These are phyloP conservation scores for Kwoniella europaea DNA, from an alignment of 768 basidiomycete species.

Conservation along the genomic window DNA sequence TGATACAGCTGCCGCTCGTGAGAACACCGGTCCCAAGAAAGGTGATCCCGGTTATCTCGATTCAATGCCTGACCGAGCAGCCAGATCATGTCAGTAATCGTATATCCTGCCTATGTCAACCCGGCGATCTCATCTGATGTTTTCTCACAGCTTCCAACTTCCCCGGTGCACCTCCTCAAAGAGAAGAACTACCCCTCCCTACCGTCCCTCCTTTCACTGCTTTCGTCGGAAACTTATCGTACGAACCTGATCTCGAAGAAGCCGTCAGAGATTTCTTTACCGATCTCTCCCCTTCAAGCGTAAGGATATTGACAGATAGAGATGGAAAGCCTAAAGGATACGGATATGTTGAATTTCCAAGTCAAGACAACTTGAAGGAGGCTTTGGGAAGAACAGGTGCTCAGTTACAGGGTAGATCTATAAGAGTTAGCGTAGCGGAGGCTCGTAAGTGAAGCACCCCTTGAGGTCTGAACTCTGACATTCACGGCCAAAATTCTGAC, in stretches of 20 bases:
- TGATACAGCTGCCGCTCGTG: conserved; percentile 45
- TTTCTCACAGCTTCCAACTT: conserved; percentile 25
- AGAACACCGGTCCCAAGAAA: conserved; percentile 48
- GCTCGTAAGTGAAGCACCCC: conserved; percentile 71
- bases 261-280: conserved; percentile 75
- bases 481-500: background rate
- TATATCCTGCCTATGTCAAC: background rate
- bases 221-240: conserved; percentile 94
- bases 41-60: conserved; percentile 59
- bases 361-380: conserved; percentile 80
- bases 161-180: conserved; percentile 62
- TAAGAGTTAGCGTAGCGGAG: conserved; percentile 94
- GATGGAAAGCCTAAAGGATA: conserved; percentile 97
- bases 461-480: conserved; percentile 17
- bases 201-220: conserved; percentile 92
- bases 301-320: conserved; percentile 86
- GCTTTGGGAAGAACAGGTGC: conserved; percentile 74
- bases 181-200: conserved; percentile 95
- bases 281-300: conserved; percentile 69
- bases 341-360: conserved; percentile 95
- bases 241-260: conserved; percentile 84
- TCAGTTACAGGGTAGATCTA: conserved; percentile 74
- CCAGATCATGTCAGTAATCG: conserved; percentile 26
- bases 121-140: too few relatives aligned
- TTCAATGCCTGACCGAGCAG: conserved; percentile 52